Percentiles rank a stretch among this genome's conserved stretches.
Evolutionary conservation across 495 filamentous ascomycete species (phyloP).

Genomic region (Penicillium odoratum): DNA sequence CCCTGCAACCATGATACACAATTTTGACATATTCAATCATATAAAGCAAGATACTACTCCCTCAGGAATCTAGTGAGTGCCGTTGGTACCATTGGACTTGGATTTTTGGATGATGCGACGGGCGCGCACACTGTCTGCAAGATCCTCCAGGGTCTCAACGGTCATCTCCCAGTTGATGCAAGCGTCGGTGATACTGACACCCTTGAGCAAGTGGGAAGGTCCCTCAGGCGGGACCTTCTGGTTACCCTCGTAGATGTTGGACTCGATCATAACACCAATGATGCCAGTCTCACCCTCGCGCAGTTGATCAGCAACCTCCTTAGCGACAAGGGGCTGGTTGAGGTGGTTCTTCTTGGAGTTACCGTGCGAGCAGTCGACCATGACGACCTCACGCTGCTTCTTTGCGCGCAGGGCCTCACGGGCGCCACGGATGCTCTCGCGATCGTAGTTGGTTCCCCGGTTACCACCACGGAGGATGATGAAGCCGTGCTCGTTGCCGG

Average conservation of each 20-base stretch:
- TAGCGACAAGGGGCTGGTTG: conserved; percentile 92
- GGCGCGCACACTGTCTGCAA: conserved; percentile 80
- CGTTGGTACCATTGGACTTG: conserved; percentile 36
- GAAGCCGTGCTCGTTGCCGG: conserved; percentile 94
- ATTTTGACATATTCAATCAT: conserved; percentile 4
- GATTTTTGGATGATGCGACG: conserved; percentile 53
- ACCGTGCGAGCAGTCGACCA: conserved; percentile 97
- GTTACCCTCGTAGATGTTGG: conserved; percentile 92
- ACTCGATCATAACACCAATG: conserved; percentile 97
- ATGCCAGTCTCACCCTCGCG: conserved; percentile 85
- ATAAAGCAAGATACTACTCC: background rate
- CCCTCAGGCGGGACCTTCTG: conserved; percentile 92
- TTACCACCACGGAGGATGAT: conserved; percentile 91
- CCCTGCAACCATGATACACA: background rate
- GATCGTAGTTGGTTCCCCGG: conserved; percentile 94
- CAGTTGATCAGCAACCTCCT: conserved; percentile 78
- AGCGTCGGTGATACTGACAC: conserved; percentile 95
- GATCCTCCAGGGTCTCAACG: conserved; percentile 77
- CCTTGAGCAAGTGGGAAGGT: conserved; percentile 75
- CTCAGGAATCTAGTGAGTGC: conserved; percentile 24
- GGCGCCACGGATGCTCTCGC: conserved; percentile 71
- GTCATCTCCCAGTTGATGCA: conserved; percentile 95
- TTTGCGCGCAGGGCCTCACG: conserved; percentile 83
- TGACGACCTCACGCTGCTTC: conserved; percentile 83
- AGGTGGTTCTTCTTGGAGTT: conserved; percentile 65